Percentiles rank a stretch among this genome's conserved stretches.
phyloP scores from a whole-genome alignment of 306 rosid species.

The Castanea crenata region DNA sequence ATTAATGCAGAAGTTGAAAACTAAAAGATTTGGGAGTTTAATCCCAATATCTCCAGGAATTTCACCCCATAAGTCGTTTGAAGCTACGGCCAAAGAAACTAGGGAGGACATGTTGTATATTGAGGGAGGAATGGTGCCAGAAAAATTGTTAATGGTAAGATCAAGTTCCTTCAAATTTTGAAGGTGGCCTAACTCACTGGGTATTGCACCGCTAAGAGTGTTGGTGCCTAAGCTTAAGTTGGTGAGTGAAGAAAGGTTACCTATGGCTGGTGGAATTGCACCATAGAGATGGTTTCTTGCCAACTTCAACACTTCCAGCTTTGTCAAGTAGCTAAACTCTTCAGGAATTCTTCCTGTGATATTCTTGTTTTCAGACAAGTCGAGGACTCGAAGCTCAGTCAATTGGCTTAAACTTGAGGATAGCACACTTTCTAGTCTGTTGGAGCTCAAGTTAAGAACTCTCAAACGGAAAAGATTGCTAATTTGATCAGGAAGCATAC shows the following conservation, averaged over 20 bases:
- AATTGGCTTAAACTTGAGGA: constrained; percentile 42
- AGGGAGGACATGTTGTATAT: constrained; percentile 63
- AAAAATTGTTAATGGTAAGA: constrained; percentile 48
- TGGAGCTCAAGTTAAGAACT: constrained; percentile 55
- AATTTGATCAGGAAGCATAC: constrained; percentile 54
- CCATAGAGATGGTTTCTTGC: constrained; percentile 49
- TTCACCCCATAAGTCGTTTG: constrained; percentile 67
- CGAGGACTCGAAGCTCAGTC: constrained; percentile 44
- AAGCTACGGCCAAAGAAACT: constrained; percentile 47
- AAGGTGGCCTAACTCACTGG: constrained; percentile 48
- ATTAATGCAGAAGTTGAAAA: constrained; percentile 55
- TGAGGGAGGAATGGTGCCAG: constrained; percentile 48
- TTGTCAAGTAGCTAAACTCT: constrained; percentile 36
- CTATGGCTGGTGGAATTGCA: constrained; percentile 42
- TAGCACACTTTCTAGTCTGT: constrained; percentile 35
- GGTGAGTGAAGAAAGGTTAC: constrained; percentile 56
- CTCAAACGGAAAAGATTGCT: constrained; percentile 33
- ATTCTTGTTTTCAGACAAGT: constrained; percentile 39
- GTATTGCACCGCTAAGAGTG: constrained; percentile 52
- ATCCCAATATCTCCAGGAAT: constrained; percentile 54
- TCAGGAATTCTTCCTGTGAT: constrained; percentile 38
- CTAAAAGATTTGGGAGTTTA: constrained; percentile 57
- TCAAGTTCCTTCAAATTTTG: constrained; percentile 48
- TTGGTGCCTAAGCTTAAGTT: constrained; percentile 58
- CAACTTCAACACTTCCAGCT: constrained; percentile 46